Percentiles rank a stretch among this genome's conserved stretches.
These are phyloP conservation scores for Colletotrichum truncatum DNA, from an alignment of 2,329 filamentous ascomycete species.

Conservation along the genomic window DNA sequence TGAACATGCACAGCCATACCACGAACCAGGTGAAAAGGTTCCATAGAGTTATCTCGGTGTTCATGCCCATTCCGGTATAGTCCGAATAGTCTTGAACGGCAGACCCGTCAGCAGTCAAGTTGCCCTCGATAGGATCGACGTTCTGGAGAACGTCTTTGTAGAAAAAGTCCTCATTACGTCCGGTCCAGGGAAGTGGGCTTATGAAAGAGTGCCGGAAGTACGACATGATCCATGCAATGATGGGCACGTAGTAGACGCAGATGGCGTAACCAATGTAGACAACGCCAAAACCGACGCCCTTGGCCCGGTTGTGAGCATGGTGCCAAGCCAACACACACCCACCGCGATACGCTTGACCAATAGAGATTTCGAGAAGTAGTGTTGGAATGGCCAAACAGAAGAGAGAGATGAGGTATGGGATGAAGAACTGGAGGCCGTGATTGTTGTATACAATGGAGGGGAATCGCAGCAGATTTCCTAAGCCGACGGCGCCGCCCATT, in stretches of 20 bases:
- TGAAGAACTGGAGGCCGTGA: conserved; percentile 64
- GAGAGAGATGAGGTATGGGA: conserved; percentile 61
- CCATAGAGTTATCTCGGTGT: conserved; percentile 64
- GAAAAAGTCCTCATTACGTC: conserved; percentile 52
- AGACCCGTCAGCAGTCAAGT: conserved; percentile 40
- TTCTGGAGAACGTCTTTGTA: not conserved
- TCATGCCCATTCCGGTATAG: conserved; percentile 52
- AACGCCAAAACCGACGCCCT: conserved; percentile 59
- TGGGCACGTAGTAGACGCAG: conserved; percentile 63
- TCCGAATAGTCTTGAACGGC: conserved; percentile 48
- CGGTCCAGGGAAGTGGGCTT: conserved; percentile 61
- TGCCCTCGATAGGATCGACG: conserved; percentile 41
- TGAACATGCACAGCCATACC: conserved; percentile 66
- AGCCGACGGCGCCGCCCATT: conserved; percentile 62
- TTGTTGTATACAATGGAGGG: conserved; percentile 66
- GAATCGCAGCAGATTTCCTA: conserved; percentile 64
- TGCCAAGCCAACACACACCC: conserved; percentile 59
- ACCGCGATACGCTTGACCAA: conserved; percentile 69
- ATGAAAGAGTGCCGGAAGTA: conserved; percentile 63
- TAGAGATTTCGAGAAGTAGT: conserved; percentile 66
- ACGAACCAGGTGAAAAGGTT: conserved; percentile 63
- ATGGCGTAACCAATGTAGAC: conserved; percentile 60
- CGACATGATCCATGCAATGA: conserved; percentile 64
- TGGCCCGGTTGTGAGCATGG: conserved; percentile 56
- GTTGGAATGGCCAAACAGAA: conserved; percentile 62